Evolutionary conservation across 192 early-diverging fungal genomes (phyloP), one percentile per base, ranked within the genome.

Genomic region (Mycoemilia scoparia): DNA sequence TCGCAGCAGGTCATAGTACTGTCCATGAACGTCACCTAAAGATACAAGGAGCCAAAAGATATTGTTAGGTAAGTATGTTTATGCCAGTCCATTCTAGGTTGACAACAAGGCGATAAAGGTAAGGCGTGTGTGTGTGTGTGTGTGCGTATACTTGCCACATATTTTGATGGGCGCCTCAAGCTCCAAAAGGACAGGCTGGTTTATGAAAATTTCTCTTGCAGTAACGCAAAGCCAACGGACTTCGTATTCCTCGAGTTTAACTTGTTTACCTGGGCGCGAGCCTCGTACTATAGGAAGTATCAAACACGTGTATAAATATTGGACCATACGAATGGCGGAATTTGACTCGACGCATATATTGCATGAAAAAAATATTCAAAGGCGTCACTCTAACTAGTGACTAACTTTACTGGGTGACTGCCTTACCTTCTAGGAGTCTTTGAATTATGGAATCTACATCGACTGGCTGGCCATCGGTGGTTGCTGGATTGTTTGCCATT

Each of bases 121-220:
- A n/a, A n/a, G n/a, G n/a, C n/a, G n/a, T n/a, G n/a, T n/a, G n/a
- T n/a, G n/a, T 22, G 26, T 25, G 35, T 7, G 10, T 12, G 21
- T 7, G 3, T 12, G 20, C 9, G 21, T 10, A 3, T 44, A 67
- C 46, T 51, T 82, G n/a, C 87, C 87, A 65, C 87, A 92, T 44
- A 92, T 89, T 44, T 92, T 92, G 44, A 92, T 89, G 17, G 87
- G 87, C 15, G 87, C 87, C 49, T 92, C 87, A 31, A 92, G 51
- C 51, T 92, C 87, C 12, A 92, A 64, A 33, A 92, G 68, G 37
- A 92, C 86, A 29, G 84, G 84, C 49, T 89, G 91, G 56, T 52
- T 73, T 51, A 96, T 79, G 57, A 96, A 91, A 38, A 93, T 83
- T 52, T 96, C 91, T 25, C 91, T 74, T 21, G 86, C 81, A 36